Evolutionary conservation across 2,329 filamentous ascomycete species (phyloP).

Genomic region (Anthostomella pinea): DNA sequence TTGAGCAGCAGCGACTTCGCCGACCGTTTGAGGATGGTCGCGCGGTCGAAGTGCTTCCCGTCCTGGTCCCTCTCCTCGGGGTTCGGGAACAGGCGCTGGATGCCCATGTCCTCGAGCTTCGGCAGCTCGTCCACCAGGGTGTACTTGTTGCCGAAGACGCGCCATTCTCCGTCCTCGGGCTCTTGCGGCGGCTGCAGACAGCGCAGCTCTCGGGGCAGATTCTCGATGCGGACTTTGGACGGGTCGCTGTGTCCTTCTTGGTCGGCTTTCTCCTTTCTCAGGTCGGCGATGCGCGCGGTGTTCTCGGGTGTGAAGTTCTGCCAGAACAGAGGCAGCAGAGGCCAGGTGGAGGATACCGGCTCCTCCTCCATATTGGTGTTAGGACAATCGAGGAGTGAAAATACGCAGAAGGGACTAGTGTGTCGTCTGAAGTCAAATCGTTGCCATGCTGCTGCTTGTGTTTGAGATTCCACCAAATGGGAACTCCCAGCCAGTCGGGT

Average conservation of each 20-base stretch:
- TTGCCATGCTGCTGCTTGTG: too few species aligned
- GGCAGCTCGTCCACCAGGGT: slow-evolving; percentile 15
- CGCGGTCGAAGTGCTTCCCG: slow-evolving; percentile 58
- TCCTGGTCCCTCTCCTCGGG: slow-evolving; percentile 45
- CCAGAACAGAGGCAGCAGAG: slow-evolving; percentile 87
- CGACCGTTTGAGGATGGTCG: slow-evolving; percentile 69
- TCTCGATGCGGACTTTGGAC: slow-evolving; percentile 36
- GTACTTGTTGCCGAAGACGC: slow-evolving; percentile 26
- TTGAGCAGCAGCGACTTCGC: slow-evolving; percentile 84
- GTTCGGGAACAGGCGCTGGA: slow-evolving; percentile 56
- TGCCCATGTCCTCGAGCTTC: slow-evolving; percentile 70
- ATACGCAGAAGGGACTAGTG: too few species aligned
- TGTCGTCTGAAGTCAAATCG: too few species aligned
- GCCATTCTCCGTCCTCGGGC: slow-evolving; percentile 63
- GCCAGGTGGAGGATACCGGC: slow-evolving; percentile 65
- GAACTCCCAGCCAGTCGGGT: too few species aligned
- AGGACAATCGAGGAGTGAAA: too few species aligned
- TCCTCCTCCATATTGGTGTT: slow-evolving; percentile 32
- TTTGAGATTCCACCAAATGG: too few species aligned
- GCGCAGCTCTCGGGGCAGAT: slow-evolving; percentile 67
- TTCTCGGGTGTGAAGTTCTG: slow-evolving; percentile 80
- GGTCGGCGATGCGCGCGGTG: slow-evolving; percentile 50
- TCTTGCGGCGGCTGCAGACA: slow-evolving; percentile 79
- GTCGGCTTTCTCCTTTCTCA: slow-evolving; percentile 40
- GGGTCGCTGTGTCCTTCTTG: slow-evolving; percentile 26